These are phyloP conservation scores for Colletotrichum acutatum DNA, from an alignment of 2,329 filamentous ascomycete genomes.

Conservation along the genomic window DNA sequence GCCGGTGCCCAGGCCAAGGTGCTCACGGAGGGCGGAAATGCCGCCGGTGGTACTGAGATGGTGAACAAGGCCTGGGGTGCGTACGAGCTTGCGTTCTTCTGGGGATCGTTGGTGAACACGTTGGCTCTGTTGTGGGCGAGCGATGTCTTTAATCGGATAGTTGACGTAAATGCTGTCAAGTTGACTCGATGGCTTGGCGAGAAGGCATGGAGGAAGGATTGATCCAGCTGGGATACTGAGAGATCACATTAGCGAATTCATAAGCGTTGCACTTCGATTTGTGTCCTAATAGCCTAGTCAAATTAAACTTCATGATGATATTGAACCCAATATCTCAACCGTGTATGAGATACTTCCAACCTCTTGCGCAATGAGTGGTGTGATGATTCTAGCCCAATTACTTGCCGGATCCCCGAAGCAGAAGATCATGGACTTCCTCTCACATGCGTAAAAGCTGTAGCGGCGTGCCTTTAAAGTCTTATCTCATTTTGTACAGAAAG, in stretches of 20 bases:
- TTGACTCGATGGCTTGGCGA: conserved; percentile 14
- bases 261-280: not conserved
- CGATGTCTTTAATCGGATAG: conserved; percentile 12
- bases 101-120: not conserved
- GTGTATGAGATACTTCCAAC: too few relatives aligned
- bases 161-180: conserved; percentile 1
- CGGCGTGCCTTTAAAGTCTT: too few relatives aligned
- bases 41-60: not conserved
- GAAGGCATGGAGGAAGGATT: conserved; percentile 14
- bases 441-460: too few relatives aligned
- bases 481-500: too few relatives aligned
- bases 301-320: rapidly evolving
- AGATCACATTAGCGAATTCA: too few relatives aligned
- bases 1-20: not conserved
- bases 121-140: conserved; percentile 18
- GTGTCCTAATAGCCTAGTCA: not conserved
- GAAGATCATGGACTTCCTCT: too few relatives aligned
- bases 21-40: not conserved
- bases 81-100: not conserved
- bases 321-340: rapidly evolving
- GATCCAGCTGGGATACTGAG: not conserved
- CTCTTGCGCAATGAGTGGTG: too few relatives aligned
- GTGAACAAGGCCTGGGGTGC: not conserved
- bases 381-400: too few relatives aligned
- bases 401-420: rapidly evolving